Evolutionary conservation across 2,329 filamentous ascomycete species (phyloP).

Genomic region (Biscogniauxia sp.): DNA sequence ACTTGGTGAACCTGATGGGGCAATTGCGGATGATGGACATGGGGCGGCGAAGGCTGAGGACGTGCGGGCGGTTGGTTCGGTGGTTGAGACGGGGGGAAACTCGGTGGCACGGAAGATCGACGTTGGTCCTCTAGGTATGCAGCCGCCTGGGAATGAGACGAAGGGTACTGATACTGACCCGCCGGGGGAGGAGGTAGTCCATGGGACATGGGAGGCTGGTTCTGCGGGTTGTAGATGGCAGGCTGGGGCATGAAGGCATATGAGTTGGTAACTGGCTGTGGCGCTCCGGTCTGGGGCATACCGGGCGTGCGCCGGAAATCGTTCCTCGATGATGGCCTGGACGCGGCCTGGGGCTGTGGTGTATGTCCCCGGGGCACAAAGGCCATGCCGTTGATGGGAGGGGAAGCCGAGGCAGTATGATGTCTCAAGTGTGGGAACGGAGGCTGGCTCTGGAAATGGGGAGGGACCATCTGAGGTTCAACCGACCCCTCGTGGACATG

Average conservation of each 20-base stretch:
- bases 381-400: conserved; percentile 77
- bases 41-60: conserved; percentile 59
- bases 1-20: conserved; percentile 48
- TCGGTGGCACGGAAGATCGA: conserved; percentile 68
- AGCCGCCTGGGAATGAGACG: conserved; percentile 54
- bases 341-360: conserved; percentile 73
- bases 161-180: conserved; percentile 37
- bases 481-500: conserved; percentile 56
- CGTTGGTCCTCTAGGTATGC: conserved; percentile 75
- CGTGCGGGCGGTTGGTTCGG: conserved; percentile 47
- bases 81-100: conserved; percentile 58
- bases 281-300: conserved; percentile 58
- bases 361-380: conserved; percentile 75
- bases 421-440: conserved; percentile 81
- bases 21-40: conserved; percentile 52
- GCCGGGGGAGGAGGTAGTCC: conserved; percentile 33
- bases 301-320: conserved; percentile 74
- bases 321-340: conserved; percentile 77
- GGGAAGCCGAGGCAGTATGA: conserved; percentile 80
- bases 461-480: conserved; percentile 62
- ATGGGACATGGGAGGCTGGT: conserved; percentile 42
- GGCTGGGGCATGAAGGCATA: conserved; percentile 86
- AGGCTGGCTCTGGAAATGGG: conserved; percentile 65
- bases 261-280: conserved; percentile 63
- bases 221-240: conserved; percentile 75